These are phyloP conservation scores for Grigorovia jiainica DNA, from an alignment of 805 yeast genomes.

Conservation along the genomic window DNA sequence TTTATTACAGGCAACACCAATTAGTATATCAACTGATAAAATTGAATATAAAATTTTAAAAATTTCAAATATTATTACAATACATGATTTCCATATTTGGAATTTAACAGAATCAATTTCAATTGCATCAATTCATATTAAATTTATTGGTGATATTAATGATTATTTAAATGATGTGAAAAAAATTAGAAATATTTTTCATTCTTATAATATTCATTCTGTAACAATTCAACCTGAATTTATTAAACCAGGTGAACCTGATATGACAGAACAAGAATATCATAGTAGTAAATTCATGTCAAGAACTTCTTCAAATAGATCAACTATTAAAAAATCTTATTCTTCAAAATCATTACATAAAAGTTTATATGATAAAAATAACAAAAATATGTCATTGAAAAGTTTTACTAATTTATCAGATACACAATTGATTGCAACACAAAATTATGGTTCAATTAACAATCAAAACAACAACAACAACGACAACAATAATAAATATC, in stretches of 20 bases:
- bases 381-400: background rate
- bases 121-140: slow-evolving; percentile 85
- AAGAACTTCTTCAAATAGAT: background rate
- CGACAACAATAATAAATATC: background rate
- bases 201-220: slow-evolving; percentile 77
- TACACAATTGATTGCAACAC: too few relatives aligned
- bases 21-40: slow-evolving; percentile 64
- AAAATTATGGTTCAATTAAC: background rate
- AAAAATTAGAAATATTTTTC: slow-evolving; percentile 68
- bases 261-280: background rate
- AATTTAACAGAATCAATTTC: slow-evolving; percentile 78
- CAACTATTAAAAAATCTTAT: background rate
- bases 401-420: too few relatives aligned
- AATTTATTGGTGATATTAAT: slow-evolving; percentile 54
- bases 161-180: slow-evolving; percentile 63
- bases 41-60: slow-evolving; percentile 60
- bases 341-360: slow-evolving; percentile 4
- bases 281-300: background rate
- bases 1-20: slow-evolving; percentile 86
- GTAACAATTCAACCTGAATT: slow-evolving; percentile 97
- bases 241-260: slow-evolving; percentile 11
- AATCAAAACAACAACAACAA: background rate
- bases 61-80: slow-evolving; percentile 66
- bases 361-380: slow-evolving; percentile 3
- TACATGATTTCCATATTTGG: slow-evolving; percentile 97